phyloP scores from a whole-genome alignment of 345 rosid species.

The Salix suchowensis region DNA sequence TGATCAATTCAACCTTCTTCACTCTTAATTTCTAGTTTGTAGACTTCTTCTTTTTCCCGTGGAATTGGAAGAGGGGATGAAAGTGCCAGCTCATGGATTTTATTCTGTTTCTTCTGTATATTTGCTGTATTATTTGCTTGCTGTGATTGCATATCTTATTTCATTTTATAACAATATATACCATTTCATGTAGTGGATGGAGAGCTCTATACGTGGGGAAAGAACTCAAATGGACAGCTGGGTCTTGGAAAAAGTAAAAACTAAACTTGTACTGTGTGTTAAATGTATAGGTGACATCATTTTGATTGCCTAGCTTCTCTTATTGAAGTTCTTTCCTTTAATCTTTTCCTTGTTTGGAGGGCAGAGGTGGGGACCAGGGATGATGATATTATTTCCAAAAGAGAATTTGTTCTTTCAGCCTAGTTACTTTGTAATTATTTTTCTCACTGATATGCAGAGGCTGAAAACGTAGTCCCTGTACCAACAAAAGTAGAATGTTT shows the following conservation, averaged over 20 bases:
- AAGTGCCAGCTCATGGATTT: too few relatives aligned
- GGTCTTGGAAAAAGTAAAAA: constrained; percentile 87
- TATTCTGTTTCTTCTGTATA: background rate
- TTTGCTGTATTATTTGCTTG: background rate
- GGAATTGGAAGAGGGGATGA: too few relatives aligned
- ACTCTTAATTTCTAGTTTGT: too few relatives aligned
- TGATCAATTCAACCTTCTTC: too few relatives aligned
- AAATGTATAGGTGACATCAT: background rate
- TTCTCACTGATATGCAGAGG: constrained; percentile 45
- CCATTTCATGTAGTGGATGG: constrained; percentile 58
- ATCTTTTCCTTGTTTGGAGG: background rate
- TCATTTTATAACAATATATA: background rate
- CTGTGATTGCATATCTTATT: background rate
- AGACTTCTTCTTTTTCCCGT: too few relatives aligned
- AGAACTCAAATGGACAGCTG: constrained; percentile 88
- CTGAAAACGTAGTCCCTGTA: constrained; percentile 40
- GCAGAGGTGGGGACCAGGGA: background rate
- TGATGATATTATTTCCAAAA: background rate
- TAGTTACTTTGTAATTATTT: background rate
- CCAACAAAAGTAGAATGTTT: constrained; percentile 77
- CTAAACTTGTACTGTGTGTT: background rate
- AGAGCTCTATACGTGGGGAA: constrained; percentile 90
- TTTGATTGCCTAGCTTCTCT: background rate
- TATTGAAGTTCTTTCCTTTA: background rate
- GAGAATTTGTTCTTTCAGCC: background rate